These are phyloP conservation scores for Coemansia sp. DNA, from an alignment of 192 early-diverging fungal genomes.

Conservation along the genomic window DNA sequence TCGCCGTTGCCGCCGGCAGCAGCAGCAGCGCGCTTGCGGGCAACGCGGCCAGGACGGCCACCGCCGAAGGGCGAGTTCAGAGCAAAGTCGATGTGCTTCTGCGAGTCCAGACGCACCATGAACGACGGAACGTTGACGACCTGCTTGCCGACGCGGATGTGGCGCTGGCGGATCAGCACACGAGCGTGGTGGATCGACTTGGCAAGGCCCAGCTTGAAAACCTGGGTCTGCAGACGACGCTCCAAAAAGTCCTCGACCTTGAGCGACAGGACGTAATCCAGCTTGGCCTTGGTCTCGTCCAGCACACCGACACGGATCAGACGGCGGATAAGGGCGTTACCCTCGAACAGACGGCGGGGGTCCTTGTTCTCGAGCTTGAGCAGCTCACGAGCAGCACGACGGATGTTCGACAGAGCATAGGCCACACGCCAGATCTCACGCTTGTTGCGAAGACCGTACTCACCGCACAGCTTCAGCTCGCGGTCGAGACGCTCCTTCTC, in stretches of 20 bases:
- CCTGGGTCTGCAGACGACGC: constrained; percentile 98
- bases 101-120: constrained; percentile 85
- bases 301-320: constrained; percentile 98
- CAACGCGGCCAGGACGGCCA: constrained; percentile 95
- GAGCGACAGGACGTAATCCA: constrained; percentile 97
- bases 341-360: constrained; percentile 97
- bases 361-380: constrained; percentile 95
- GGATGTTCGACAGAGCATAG: constrained; percentile 97
- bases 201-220: constrained; percentile 96
- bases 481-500: constrained; percentile 95
- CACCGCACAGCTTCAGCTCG: constrained; percentile 92
- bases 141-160: constrained; percentile 98
- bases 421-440: constrained; percentile 98
- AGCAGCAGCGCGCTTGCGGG: constrained; percentile 88
- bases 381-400: constrained; percentile 99
- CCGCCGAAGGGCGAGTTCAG: constrained; percentile 93
- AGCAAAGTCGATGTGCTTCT: constrained; percentile 82
- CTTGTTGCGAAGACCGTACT: constrained; percentile 98
- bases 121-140: constrained; percentile 96
- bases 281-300: constrained; percentile 95
- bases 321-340: constrained; percentile 98
- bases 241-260: constrained; percentile 99
- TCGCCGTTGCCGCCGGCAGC: constrained; percentile 64
- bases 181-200: constrained; percentile 99
- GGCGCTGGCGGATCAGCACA: constrained; percentile 97